Conservation (phyloP, 768 basidiomycete genomes). For the Gelatoporia subvermispora region DNA sequence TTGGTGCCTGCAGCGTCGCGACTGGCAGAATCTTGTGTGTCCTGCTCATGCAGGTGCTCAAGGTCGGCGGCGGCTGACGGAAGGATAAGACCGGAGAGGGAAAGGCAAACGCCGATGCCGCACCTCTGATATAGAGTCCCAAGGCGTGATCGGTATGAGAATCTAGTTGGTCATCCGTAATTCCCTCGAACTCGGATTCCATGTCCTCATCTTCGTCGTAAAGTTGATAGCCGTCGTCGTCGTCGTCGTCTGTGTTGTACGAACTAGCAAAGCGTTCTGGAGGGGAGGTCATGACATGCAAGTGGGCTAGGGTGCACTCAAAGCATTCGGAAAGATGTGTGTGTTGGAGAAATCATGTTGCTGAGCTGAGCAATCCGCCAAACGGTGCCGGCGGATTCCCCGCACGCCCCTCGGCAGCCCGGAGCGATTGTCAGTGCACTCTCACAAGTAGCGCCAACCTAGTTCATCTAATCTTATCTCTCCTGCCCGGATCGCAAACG, state of each 20-base stretch:
- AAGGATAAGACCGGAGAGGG: not conserved
- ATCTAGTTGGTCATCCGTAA: conserved; percentile 14
- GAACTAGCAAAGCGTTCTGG: too few relatives aligned
- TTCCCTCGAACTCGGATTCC: conserved; percentile 14
- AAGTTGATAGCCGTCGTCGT: conserved; percentile 13
- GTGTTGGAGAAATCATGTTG: too few relatives aligned
- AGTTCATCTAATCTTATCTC: conserved; percentile 11
- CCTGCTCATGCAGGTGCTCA: not conserved
- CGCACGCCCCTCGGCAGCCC: not conserved
- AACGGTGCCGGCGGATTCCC: not conserved
- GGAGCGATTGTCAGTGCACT: too few relatives aligned
- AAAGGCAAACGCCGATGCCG: not conserved
- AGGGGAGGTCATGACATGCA: too few relatives aligned
- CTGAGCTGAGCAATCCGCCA: conserved; percentile 17
- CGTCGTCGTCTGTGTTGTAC: conserved; percentile 23
- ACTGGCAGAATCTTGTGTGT: not conserved
- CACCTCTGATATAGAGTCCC: not conserved
- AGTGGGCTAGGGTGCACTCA: not conserved
- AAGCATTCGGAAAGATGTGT: not conserved
- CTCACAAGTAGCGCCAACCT: too few relatives aligned
- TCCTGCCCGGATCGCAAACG: not conserved
- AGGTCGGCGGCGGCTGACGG: not conserved
- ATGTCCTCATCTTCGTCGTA: conserved; percentile 32
- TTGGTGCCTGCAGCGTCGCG: not conserved
- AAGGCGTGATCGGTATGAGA: not conserved